Base-by-base conservation (phyloP, 73 alveolate genomes). In the Strombidium stylifer region DNA sequence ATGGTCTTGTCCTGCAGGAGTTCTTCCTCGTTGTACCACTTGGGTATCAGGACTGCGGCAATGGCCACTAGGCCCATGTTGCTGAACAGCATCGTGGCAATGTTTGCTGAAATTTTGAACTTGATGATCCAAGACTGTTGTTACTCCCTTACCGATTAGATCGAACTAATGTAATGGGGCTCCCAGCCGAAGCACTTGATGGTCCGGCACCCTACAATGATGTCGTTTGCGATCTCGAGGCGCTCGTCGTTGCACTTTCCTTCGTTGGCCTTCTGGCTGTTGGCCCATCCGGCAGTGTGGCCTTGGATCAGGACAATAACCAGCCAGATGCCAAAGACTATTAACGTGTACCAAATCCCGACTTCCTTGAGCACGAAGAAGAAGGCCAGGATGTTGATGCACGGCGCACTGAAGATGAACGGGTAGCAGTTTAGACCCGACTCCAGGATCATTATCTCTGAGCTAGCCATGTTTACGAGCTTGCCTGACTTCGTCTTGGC, bases 161-260 rank as follows among this genome's bases (percentile, higher is more conserved):
- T 76, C 23, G 14, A 11, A 15, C 20, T 46, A 11, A 51, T 45
- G 46, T 52, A 66, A 32, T 57, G 37, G 19, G 10, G 23, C 31
- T 76, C 89, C 74, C 77, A 40, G 0, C 64, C 79, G 52, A 51
- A 76, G 50, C 74, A 51, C 46, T 76, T 76, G 42, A 76, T 76
- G 20, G 89, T 76, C 48, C 89, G 52, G 20, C 65, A 27, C 2
- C 89, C 89, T n/a, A n/a, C n/a, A n/a, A n/a, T n/a, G n/a, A n/a
- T n/a, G n/a, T n/a, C n/a, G n/a, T n/a, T n/a, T n/a, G n/a, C n/a
- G n/a, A n/a, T n/a, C n/a, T n/a, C n/a, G n/a, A n/a, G n/a, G n/a
- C n/a, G n/a, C n/a, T n/a, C n/a, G n/a, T n/a, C n/a, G n/a, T n/a
- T n/a, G n/a, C n/a, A n/a, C n/a, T n/a, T n/a, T n/a, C n/a, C n/a